phyloP scores from a whole-genome alignment of 768 basidiomycete species.

The Phaffia tasmanica region DNA sequence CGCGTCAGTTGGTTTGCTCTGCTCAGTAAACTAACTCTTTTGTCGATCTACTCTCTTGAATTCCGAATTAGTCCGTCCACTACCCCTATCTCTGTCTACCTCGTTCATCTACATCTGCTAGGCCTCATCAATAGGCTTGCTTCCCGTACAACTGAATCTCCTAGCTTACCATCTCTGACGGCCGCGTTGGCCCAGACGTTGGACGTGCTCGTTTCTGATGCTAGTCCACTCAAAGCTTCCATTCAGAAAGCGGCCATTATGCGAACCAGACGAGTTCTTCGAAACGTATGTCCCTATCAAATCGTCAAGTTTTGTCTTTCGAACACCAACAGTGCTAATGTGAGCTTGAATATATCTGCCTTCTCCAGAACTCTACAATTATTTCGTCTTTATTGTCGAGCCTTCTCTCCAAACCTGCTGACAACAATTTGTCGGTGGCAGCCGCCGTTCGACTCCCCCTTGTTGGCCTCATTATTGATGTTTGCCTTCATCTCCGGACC shows the following conservation, averaged over 20 bases:
- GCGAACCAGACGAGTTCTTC: slow-evolving; percentile 54
- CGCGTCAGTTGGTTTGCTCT: neutral
- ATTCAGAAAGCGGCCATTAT: slow-evolving; percentile 54
- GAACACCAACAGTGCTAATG: neutral
- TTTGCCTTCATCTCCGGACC: slow-evolving; percentile 49
- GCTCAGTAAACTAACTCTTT: slow-evolving; percentile 35
- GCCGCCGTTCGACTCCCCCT: slow-evolving; percentile 45
- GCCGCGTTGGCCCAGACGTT: slow-evolving; percentile 52
- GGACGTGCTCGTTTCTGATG: slow-evolving; percentile 49
- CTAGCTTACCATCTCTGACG: slow-evolving; percentile 48
- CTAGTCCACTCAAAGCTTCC: slow-evolving; percentile 48
- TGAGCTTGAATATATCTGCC: neutral
- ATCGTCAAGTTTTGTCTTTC: slow-evolving; percentile 7
- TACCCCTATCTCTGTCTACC: slow-evolving; percentile 54
- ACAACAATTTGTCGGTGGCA: slow-evolving; percentile 35
- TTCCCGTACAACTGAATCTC: slow-evolving; percentile 12
- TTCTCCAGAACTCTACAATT: slow-evolving; percentile 10
- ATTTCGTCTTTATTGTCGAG: slow-evolving; percentile 47
- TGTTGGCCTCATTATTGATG: slow-evolving; percentile 58
- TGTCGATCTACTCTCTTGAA: slow-evolving; percentile 44
- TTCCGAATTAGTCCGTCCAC: slow-evolving; percentile 9
- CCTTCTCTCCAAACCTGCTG: slow-evolving; percentile 42
- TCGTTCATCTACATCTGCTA: slow-evolving; percentile 59
- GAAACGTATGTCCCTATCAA: slow-evolving; percentile 44
- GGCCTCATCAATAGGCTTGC: slow-evolving; percentile 44